A percentile compares a stretch with the other conserved stretches of the same genome.
Conservation (phyloP, 2,329 filamentous ascomycete genomes). For the Colletotrichum camelliae region DNA sequence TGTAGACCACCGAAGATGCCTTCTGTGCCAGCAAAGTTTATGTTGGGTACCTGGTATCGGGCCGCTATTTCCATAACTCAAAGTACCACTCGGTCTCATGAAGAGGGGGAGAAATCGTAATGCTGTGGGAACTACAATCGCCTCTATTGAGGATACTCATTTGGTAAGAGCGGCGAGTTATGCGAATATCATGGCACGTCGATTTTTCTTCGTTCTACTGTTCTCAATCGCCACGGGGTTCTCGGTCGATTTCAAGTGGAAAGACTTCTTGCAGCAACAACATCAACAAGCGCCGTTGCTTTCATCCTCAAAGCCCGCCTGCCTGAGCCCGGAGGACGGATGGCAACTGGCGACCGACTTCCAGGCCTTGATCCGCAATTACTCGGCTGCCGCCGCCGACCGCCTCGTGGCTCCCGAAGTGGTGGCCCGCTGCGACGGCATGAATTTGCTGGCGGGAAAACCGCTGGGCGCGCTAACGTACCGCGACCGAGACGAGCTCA, state of each 20-base stretch:
- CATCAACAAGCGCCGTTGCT: not conserved
- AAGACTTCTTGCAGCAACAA: not conserved
- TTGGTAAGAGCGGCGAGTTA: not conserved
- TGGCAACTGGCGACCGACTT: not conserved
- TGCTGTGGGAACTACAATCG: not conserved
- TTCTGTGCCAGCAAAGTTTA: fast-evolving
- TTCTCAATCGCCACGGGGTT: not conserved
- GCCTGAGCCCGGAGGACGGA: not conserved
- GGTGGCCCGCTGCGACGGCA: not conserved
- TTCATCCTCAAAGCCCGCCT: not conserved
- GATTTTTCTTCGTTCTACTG: not conserved
- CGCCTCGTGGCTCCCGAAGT: not conserved
- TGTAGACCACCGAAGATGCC: no score
- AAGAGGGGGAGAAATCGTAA: not conserved
- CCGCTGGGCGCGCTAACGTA: not conserved
- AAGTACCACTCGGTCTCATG: not conserved
- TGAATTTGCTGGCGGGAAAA: not conserved
- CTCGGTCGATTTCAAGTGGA: not conserved
- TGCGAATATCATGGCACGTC: not conserved
- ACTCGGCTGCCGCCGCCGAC: not conserved
- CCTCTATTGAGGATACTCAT: not conserved
- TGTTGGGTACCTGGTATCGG: fast-evolving
- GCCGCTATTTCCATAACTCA: not conserved
- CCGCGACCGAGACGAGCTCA: not conserved
- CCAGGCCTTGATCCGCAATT: not conserved